These are phyloP conservation scores for Cystofilobasidium bisporidii DNA, from an alignment of 768 basidiomycete genomes.

Conservation along the genomic window DNA sequence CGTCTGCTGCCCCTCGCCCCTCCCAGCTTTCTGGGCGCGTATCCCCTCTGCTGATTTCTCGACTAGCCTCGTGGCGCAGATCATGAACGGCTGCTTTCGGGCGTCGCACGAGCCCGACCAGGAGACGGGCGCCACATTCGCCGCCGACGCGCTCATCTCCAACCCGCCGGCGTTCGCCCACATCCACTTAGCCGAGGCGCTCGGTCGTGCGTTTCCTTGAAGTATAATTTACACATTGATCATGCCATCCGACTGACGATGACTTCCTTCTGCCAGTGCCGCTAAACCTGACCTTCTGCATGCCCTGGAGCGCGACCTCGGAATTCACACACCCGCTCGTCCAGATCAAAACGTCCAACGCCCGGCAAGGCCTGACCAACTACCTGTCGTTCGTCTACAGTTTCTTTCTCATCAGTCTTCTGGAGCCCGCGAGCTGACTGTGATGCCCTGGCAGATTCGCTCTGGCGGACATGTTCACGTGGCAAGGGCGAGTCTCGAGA, in stretches of 20 bases:
- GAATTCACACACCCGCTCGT: conserved; percentile 58
- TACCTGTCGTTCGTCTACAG: too few species aligned
- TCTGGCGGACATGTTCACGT: conserved; percentile 52
- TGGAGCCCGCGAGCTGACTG: conserved; percentile 33
- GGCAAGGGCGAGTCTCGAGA: conserved; percentile 47
- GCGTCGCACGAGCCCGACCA: conserved; percentile 49
- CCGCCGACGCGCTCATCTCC: conserved; percentile 56
- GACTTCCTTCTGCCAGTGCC: conserved; percentile 32
- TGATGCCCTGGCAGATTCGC: conserved; percentile 52
- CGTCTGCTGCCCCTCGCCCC: too few species aligned
- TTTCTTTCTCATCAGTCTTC: too few species aligned
- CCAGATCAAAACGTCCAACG: conserved; percentile 51
- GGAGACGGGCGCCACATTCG: conserved; percentile 46
- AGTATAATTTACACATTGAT: too few species aligned
- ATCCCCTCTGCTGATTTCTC: background rate
- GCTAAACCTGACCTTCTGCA: conserved; percentile 37
- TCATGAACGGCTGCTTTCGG: conserved; percentile 55
- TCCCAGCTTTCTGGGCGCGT: conserved; percentile 34
- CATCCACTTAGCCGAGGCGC: conserved; percentile 56
- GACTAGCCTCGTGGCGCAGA: conserved; percentile 41
- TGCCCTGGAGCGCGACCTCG: conserved; percentile 57
- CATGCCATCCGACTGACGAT: too few species aligned
- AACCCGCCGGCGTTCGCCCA: conserved; percentile 62
- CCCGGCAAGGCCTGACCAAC: conserved; percentile 40
- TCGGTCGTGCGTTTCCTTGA: conserved; percentile 45